These are phyloP conservation scores for Penicillium sp. DNA, from an alignment of 2,329 filamentous ascomycete species.

Conservation along the genomic window DNA sequence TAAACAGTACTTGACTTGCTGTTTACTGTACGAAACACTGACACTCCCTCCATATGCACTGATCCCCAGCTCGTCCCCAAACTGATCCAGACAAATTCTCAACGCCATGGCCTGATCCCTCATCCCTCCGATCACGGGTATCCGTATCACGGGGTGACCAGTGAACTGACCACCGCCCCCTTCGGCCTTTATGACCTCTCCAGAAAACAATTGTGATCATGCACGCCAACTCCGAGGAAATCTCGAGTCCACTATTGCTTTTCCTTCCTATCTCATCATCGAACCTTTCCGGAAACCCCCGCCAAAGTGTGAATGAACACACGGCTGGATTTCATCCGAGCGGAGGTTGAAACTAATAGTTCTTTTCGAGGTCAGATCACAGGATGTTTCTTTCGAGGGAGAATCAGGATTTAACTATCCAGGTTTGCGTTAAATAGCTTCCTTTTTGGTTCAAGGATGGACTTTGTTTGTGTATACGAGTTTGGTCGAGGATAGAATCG, in stretches of 20 bases:
- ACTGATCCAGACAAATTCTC: slow-evolving; percentile 4
- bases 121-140: slow-evolving; percentile 5
- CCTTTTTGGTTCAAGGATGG: neutral
- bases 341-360: neutral
- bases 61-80: neutral
- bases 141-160: slow-evolving; percentile 1
- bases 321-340: neutral
- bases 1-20: too few relatives aligned
- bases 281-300: neutral
- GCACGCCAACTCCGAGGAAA: slow-evolving; percentile 14
- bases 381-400: too few relatives aligned
- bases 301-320: neutral
- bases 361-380: neutral
- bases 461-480: neutral
- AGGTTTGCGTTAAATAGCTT: neutral
- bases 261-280: neutral
- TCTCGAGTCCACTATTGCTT: neutral
- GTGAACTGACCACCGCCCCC: neutral
- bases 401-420: too few relatives aligned
- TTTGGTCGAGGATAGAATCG: neutral
- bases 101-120: slow-evolving; percentile 9
- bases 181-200: slow-evolving; percentile 6
- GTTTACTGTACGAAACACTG: neutral
- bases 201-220: neutral
- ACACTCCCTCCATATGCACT: neutral